Base-by-base conservation (phyloP, 768 basidiomycete genomes). In the Pleurotus djamor region DNA sequence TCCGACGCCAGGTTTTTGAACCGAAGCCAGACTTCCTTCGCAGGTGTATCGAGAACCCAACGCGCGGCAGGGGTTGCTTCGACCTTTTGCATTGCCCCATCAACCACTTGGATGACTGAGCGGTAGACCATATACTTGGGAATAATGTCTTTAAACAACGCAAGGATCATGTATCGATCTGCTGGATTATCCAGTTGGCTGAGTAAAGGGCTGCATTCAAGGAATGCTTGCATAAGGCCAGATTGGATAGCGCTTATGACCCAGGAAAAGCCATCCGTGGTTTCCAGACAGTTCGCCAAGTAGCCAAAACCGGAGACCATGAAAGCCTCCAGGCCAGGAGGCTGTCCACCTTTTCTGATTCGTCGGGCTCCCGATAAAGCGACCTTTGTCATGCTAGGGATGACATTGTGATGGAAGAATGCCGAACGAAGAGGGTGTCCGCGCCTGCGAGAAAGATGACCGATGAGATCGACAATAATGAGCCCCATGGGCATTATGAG, bases 241-340 rank as follows among this genome's bases (percentile, higher is more conserved):
- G 73, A 68, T 6, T 68, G 61, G 21, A 77, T 52, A 13, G 71
- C 63, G 61, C 73, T 68, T 0, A 58, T 62, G 4, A 76, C 69
- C 74, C 74, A 77, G 1, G 71, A 72, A 59, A 75, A 74, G 14
- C 76, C 74, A 50, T 75, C 73, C 4, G 72, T 73, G 0, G 74
- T 71, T 56, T 74, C 69, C 34, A 76, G 64, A 52, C 69, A 73
- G 64, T 76, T 76, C 10, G 61, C 55, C 8, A 76, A 64, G 59
- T 70, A 74, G 3, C 68, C 71, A 41, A 77, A 68, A 0, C 64
- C 63, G 10, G 70, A 61, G 8, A 73, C 61, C 57, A 72, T 63
- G 9, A 68, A 65, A 17, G 69, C 66, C 4, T 72, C 58, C 6
- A 72, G 63, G 16, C 21, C 21, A 28, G 37, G 63, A 16, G 64